These are phyloP conservation scores for Arxiozyma telluris DNA, from an alignment of 1,139 yeast genomes.

Conservation along the genomic window DNA sequence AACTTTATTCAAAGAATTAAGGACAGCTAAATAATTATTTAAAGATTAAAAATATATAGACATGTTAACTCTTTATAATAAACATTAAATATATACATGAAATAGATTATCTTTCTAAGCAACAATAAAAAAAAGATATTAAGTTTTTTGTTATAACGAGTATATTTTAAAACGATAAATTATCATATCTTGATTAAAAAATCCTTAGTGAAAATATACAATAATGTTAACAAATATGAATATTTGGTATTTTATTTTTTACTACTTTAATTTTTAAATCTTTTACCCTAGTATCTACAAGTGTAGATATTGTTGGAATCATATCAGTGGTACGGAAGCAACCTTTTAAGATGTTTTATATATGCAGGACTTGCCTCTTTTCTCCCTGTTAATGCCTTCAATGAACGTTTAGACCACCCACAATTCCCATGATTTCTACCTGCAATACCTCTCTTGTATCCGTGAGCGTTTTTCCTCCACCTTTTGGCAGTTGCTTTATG, in stretches of 20 bases:
- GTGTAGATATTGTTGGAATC: neutral
- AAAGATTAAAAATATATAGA: neutral
- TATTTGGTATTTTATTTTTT: no score
- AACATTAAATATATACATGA: neutral
- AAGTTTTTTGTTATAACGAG: neutral
- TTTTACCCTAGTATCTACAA: neutral
- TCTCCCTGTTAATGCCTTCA: constrained; percentile 57
- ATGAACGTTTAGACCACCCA: constrained; percentile 64
- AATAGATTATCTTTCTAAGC: no score
- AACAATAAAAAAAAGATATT: neutral
- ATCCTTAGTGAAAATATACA: neutral
- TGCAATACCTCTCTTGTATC: constrained; percentile 62
- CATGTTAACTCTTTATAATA: neutral
- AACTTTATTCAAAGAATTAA: neutral
- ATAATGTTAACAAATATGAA: neutral
- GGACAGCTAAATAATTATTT: neutral
- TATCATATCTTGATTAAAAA: no score
- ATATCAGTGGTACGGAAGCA: constrained; percentile 35
- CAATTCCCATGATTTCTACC: constrained; percentile 92
- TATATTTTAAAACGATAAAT: no score
- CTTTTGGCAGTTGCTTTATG: constrained; percentile 61
- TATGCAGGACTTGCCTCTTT: constrained; percentile 45
- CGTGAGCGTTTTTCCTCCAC: constrained; percentile 61
- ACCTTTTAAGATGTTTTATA: constrained; percentile 41
- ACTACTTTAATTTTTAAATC: no score